These are phyloP conservation scores for Talaromyces stipitatus DNA, from an alignment of 495 filamentous ascomycete genomes.

Conservation along the genomic window DNA sequence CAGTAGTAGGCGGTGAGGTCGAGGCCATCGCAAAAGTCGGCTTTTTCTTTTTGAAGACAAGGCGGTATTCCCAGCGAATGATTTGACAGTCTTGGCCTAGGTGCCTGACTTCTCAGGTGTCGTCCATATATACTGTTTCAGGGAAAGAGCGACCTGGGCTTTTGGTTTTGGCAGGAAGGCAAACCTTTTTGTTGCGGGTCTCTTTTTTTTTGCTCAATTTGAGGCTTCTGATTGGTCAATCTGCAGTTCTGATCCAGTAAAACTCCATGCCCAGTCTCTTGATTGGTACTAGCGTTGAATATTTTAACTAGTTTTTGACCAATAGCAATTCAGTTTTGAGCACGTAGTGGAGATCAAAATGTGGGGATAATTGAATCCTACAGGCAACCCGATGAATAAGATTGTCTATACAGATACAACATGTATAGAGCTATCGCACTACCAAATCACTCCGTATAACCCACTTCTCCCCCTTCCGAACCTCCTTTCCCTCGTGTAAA, in stretches of 20 bases:
- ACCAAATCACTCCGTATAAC: slow-evolving; percentile 84
- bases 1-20: slow-evolving; percentile 7
- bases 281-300: neutral
- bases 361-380: neutral
- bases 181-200: neutral
- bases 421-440: neutral
- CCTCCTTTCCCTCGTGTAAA: slow-evolving; percentile 80
- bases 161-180: neutral
- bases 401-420: neutral
- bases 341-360: neutral
- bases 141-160: no score
- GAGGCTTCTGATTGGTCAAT: neutral
- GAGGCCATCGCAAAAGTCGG: slow-evolving; percentile 6
- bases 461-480: slow-evolving; percentile 83
- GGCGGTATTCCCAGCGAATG: neutral
- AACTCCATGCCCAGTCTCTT: neutral
- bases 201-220: neutral
- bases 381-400: neutral
- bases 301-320: neutral
- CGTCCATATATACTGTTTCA: neutral
- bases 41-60: neutral
- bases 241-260: neutral
- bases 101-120: neutral
- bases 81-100: neutral
- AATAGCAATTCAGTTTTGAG: neutral